phyloP scores from a whole-genome alignment of 2,329 filamentous ascomycete species.

The Aurifilum marmelostoma region DNA sequence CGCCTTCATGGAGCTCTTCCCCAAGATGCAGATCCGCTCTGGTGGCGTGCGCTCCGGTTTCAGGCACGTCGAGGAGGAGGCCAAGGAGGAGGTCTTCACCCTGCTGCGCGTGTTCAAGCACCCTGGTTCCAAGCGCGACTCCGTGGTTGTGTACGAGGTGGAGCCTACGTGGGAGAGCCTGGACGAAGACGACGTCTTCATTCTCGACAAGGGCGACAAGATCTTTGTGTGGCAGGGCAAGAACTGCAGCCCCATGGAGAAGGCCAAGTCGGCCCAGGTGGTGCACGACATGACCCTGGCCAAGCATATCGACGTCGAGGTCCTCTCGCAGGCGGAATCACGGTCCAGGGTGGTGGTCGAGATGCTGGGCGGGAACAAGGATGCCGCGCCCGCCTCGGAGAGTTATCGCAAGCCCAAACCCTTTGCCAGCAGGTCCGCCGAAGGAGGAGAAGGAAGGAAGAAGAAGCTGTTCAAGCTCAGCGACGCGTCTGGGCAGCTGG shows the following conservation, averaged over 20 bases:
- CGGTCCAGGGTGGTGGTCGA: conserved; percentile 58
- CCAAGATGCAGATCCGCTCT: conserved; percentile 59
- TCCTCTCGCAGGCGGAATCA: conserved; percentile 63
- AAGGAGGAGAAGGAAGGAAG: conserved; percentile 30
- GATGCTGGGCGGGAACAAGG: conserved; percentile 54
- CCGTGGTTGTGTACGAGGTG: conserved; percentile 65
- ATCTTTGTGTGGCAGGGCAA: conserved; percentile 73
- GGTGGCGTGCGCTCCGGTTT: conserved; percentile 68
- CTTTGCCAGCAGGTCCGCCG: conserved; percentile 36
- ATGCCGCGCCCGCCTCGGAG: conserved; percentile 48
- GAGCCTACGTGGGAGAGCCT: conserved; percentile 63
- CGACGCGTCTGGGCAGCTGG: conserved; percentile 60
- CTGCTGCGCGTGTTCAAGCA: conserved; percentile 68
- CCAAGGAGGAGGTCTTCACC: conserved; percentile 48
- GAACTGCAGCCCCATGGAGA: conserved; percentile 69
- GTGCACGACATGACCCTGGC: conserved; percentile 67
- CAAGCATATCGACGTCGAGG: conserved; percentile 67
- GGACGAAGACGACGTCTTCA: conserved; percentile 68
- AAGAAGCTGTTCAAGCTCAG: conserved; percentile 64
- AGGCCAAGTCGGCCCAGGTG: conserved; percentile 68
- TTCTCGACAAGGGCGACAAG: conserved; percentile 64
- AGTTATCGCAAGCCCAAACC: conserved; percentile 46
- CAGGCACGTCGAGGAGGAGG: conserved; percentile 58
- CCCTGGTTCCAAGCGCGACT: conserved; percentile 50
- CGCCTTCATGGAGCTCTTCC: conserved; percentile 64